phyloP scores from a whole-genome alignment of 495 filamentous ascomycete genomes.

The Penicillium daleae region DNA sequence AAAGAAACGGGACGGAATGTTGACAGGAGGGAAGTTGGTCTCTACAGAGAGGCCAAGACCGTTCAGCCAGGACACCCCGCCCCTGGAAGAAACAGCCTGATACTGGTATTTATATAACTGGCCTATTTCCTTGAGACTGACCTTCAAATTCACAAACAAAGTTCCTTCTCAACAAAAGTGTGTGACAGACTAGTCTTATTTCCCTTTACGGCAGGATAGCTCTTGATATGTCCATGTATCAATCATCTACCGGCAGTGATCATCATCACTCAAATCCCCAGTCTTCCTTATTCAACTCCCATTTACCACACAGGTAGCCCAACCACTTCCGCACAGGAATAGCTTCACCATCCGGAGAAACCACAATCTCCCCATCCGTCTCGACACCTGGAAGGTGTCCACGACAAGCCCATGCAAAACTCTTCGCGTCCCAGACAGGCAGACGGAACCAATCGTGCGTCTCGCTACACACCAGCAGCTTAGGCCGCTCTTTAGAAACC shows the following conservation, averaged over 20 bases:
- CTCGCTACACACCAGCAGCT: neutral
- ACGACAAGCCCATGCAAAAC: neutral
- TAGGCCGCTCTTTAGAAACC: neutral
- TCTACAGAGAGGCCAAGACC: too few relatives aligned
- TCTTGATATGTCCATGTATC: too few relatives aligned
- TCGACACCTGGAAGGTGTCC: neutral
- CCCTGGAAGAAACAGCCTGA: too few relatives aligned
- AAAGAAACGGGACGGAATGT: neutral
- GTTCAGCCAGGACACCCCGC: too few relatives aligned
- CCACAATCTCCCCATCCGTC: neutral
- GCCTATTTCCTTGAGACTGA: too few relatives aligned
- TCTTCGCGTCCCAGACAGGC: neutral
- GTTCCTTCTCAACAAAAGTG: too few relatives aligned
- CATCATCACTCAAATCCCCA: neutral
- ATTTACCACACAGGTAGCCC: neutral
- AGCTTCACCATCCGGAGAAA: neutral
- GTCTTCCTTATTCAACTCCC: neutral
- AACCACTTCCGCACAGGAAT: conserved; percentile 1
- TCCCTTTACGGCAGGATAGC: too few relatives aligned
- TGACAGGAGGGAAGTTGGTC: too few relatives aligned
- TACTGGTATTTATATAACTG: too few relatives aligned
- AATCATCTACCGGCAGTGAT: too few relatives aligned
- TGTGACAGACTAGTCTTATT: too few relatives aligned
- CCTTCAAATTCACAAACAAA: too few relatives aligned
- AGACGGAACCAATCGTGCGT: neutral